Evolutionary conservation across 352 stramenopile genomes (phyloP), one percentile per base, ranked within the genome.

Genomic region (Phytopythium mirpurense): DNA sequence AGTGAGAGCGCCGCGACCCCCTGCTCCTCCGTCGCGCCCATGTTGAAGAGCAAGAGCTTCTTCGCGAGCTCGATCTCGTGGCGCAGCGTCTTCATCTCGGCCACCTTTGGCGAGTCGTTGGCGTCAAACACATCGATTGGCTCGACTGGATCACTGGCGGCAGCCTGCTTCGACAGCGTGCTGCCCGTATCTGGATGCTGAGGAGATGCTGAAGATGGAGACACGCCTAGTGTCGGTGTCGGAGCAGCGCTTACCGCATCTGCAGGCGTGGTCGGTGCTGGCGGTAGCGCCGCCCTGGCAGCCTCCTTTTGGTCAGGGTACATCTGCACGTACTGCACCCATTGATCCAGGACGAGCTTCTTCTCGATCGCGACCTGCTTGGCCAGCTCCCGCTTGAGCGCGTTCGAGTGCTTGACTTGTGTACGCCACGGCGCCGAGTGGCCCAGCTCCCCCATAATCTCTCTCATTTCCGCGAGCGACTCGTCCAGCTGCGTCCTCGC

Each of bases 1-100:
- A 49, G 31, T 26, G 65, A 57, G 14, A 65, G 44, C n/a, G 57
- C 27, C n/a, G 51, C 10, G 10, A 51, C 21, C 40, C 61, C 36
- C 19, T 51, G 15, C 29, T 54, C 58, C n/a, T 54, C 50, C 8
- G 46, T n/a, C 27, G 54, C 15, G 23, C 54, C 60, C 27, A 79
- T 74, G 12, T 68, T 59, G 15, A 63, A 51, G 43, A 82, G 43
- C 51, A 78, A 41, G 26, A 80, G 61, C 19, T 77, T 73, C 23
- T 77, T 75, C 23, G 75, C 70, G 27, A 68, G 35, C 12, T 72
- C 70, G 15, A 91, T 85, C 51, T 88, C 75, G 52, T 86, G 63
- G 2, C 75, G 69, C 34, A 91, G 70, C 46, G 79, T 83, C 54
- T 91, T 91, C 71, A 91, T 86, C 45, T 85, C 72, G 15, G 78